A percentile compares a stretch with the other conserved stretches of the same genome.
phyloP scores from a whole-genome alignment of 257 asterid species.

The Capsicum chinense region DNA sequence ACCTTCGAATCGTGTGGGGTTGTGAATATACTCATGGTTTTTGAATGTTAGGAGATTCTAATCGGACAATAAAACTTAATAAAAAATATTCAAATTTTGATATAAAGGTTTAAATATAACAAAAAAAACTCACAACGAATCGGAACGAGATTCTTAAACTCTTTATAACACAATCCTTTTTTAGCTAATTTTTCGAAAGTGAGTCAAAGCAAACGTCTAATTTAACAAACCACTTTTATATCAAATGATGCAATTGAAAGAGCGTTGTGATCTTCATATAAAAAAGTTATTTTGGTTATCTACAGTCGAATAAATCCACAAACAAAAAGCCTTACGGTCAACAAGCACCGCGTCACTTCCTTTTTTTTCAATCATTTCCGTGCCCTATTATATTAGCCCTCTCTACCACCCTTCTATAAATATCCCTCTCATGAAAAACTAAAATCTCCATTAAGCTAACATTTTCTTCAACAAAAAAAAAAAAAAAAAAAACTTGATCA shows the following conservation, averaged over 20 bases:
- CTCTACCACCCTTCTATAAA: background rate
- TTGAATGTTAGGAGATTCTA: too few relatives aligned
- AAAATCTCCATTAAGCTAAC: background rate
- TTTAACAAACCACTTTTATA: too few relatives aligned
- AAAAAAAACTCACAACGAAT: too few relatives aligned
- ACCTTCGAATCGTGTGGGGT: too few relatives aligned
- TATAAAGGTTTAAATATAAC: too few relatives aligned
- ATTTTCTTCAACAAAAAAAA: background rate
- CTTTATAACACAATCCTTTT: too few relatives aligned
- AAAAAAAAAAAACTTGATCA: background rate
- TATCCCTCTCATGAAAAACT: background rate
- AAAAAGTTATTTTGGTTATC: background rate
- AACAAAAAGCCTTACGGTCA: background rate
- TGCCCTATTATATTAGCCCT: background rate
- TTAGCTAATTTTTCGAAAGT: too few relatives aligned
- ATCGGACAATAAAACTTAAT: too few relatives aligned
- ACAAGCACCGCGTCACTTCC: constrained; percentile 15
- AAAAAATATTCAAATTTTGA: too few relatives aligned
- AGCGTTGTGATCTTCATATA: background rate
- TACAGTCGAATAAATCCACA: background rate
- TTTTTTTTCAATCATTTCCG: background rate
- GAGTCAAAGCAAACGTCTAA: too few relatives aligned
- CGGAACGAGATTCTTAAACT: too few relatives aligned
- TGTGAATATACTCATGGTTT: too few relatives aligned
- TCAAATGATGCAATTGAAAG: background rate